These are phyloP conservation scores for Patellaria atrata DNA, from an alignment of 495 filamentous ascomycete species.

Conservation along the genomic window DNA sequence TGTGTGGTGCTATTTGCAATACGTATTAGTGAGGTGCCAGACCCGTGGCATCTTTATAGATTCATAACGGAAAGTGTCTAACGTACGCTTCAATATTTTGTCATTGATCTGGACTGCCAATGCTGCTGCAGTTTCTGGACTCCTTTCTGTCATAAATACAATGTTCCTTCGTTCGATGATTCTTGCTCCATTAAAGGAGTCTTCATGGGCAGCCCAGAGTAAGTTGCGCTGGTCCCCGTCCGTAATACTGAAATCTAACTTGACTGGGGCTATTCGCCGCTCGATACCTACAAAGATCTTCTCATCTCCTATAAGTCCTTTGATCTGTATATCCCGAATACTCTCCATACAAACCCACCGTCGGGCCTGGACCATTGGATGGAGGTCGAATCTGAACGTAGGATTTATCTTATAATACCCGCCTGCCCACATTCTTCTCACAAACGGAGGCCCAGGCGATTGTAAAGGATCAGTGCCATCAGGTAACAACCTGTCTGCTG, in stretches of 20 bases:
- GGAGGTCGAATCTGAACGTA: not conserved
- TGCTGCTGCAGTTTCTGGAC: constrained; percentile 16
- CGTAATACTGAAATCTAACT: constrained; percentile 18
- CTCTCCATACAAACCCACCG: constrained; percentile 47
- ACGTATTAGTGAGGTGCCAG: not conserved
- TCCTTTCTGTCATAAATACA: constrained; percentile 42
- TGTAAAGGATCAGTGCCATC: constrained; percentile 32
- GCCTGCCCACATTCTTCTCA: constrained; percentile 33
- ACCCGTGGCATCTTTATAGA: not conserved
- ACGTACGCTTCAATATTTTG: constrained; percentile 18
- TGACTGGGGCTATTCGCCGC: constrained; percentile 34
- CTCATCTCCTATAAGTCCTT: constrained; percentile 39
- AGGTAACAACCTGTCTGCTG: constrained; percentile 17
- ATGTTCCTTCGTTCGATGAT: constrained; percentile 42
- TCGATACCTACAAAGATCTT: constrained; percentile 48
- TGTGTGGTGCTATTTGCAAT: constrained; percentile 20
- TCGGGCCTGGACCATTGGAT: constrained; percentile 32
- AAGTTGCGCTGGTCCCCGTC: constrained; percentile 14
- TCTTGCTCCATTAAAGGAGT: constrained; percentile 25
- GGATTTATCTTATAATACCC: constrained; percentile 17
- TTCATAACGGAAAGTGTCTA: constrained; percentile 8
- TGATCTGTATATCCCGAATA: constrained; percentile 45
- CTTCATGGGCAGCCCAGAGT: constrained; percentile 33
- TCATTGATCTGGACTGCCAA: constrained; percentile 4
- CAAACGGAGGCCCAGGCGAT: constrained; percentile 26